Percentiles rank a stretch among this genome's conserved stretches.
Conservation (phyloP, 176 grass and related monocot species). For the Themeda triandra region DNA sequence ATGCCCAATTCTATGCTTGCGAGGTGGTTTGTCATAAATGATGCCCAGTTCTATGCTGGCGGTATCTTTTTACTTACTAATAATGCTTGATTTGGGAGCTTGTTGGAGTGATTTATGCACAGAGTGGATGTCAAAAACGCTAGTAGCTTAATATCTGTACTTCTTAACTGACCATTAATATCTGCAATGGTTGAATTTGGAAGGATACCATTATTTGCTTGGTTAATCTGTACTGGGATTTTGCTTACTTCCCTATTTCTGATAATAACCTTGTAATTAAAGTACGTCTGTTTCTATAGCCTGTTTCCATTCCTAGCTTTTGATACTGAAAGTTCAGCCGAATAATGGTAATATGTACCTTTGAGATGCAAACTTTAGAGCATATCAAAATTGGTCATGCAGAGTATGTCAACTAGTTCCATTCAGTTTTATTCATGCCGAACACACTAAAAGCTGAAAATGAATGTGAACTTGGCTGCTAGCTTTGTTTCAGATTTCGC, state of each 20-base stretch:
- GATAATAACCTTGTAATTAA: neutral
- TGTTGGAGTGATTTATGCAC: neutral
- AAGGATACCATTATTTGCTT: neutral
- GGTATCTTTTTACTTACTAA: neutral
- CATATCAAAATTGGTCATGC: neutral
- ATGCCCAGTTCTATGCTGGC: neutral
- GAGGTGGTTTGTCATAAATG: neutral
- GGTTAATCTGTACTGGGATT: neutral
- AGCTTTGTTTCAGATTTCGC: neutral
- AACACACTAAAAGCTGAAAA: conserved; percentile 1
- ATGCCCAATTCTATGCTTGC: neutral
- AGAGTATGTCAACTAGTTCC: neutral
- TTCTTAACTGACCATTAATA: neutral
- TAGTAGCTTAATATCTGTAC: neutral
- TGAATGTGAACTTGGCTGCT: neutral
- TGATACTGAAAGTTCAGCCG: conserved; percentile 1
- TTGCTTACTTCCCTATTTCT: neutral
- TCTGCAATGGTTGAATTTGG: conserved; percentile 6
- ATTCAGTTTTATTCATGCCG: conserved; percentile 1
- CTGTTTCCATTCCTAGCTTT: conserved; percentile 8
- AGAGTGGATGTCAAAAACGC: neutral
- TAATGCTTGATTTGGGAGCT: neutral
- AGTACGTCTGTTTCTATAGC: neutral
- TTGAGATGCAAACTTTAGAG: neutral
- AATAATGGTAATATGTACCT: neutral